phyloP scores from a whole-genome alignment of 345 rosid genomes.

The Jatropha curcas region DNA sequence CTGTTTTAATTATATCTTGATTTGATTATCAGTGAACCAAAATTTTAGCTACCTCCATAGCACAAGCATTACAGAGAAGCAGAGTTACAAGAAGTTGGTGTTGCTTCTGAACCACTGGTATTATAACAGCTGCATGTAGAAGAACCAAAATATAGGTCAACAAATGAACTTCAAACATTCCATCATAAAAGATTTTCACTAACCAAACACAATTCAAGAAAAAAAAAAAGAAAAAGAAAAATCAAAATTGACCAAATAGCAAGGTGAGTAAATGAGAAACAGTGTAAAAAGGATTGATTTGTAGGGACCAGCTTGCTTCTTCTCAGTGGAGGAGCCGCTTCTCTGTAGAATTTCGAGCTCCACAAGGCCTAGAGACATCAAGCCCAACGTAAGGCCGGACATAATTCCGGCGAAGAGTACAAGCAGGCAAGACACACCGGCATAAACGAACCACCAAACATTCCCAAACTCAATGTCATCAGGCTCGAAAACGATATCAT shows the following conservation, averaged over 20 bases:
- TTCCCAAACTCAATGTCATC: slow-evolving; percentile 61
- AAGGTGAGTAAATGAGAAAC: neutral
- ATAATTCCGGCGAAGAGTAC: slow-evolving; percentile 77
- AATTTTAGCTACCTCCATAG: slow-evolving; percentile 25
- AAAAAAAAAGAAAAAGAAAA: no score
- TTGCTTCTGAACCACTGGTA: slow-evolving; percentile 35
- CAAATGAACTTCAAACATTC: slow-evolving; percentile 4
- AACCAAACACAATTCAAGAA: no score
- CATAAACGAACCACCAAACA: slow-evolving; percentile 60
- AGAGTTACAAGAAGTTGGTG: slow-evolving; percentile 37
- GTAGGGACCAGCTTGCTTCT: slow-evolving; percentile 55
- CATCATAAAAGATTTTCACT: no score
- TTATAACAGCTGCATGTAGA: slow-evolving; percentile 17
- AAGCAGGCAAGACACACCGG: slow-evolving; percentile 63
- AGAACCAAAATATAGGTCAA: neutral
- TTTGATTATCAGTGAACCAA: neutral
- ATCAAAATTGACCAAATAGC: neutral
- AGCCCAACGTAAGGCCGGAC: slow-evolving; percentile 76
- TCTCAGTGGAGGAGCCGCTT: slow-evolving; percentile 60
- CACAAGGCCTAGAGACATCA: slow-evolving; percentile 73
- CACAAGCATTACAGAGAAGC: slow-evolving; percentile 34
- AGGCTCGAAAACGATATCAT: slow-evolving; percentile 47
- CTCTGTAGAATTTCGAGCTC: slow-evolving; percentile 69
- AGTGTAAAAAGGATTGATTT: neutral
- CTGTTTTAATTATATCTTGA: no score